Evolutionary conservation across 768 basidiomycete genomes (phyloP).

Genomic region (Aureoboletus auriporus): DNA sequence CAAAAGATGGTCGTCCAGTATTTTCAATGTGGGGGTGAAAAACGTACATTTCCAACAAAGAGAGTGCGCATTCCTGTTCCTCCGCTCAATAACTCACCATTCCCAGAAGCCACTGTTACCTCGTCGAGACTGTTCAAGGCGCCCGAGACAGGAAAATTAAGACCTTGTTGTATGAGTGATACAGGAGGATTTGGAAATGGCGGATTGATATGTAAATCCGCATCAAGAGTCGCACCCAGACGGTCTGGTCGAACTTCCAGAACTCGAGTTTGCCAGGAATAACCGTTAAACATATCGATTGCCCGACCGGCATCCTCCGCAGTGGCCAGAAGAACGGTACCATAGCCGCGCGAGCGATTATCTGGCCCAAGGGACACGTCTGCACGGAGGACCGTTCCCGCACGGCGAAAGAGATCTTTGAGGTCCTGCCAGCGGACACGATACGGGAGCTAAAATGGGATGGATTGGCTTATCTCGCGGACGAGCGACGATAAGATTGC

Average conservation of each 20-base stretch:
- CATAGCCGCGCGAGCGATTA: conserved; percentile 90
- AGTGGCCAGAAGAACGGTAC: conserved; percentile 92
- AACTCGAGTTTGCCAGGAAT: conserved; percentile 91
- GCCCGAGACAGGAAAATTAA: conserved; percentile 12
- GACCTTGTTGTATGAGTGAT: conserved; percentile 18
- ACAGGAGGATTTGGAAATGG: conserved; percentile 11
- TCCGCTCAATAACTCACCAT: conserved; percentile 25
- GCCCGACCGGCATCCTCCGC: conserved; percentile 93
- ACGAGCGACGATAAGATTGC: conserved; percentile 25
- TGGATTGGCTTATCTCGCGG: background rate
- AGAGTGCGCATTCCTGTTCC: conserved; percentile 49
- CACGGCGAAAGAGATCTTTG: conserved; percentile 94
- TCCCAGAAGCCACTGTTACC: conserved; percentile 6
- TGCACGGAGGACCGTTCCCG: conserved; percentile 84
- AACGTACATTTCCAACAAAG: conserved; percentile 85
- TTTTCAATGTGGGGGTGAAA: conserved; percentile 6
- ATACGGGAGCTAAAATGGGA: conserved; percentile 74
- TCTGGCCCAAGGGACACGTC: conserved; percentile 79
- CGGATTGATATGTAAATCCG: conserved; percentile 17
- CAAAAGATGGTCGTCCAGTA: background rate
- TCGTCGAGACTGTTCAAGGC: conserved; percentile 18
- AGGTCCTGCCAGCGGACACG: conserved; percentile 99
- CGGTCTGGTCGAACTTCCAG: conserved; percentile 92
- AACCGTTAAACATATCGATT: conserved; percentile 95
- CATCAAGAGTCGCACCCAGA: conserved; percentile 35